phyloP scores from a whole-genome alignment of 2,329 filamentous ascomycete genomes.

The Hymenoscyphus scutula region DNA sequence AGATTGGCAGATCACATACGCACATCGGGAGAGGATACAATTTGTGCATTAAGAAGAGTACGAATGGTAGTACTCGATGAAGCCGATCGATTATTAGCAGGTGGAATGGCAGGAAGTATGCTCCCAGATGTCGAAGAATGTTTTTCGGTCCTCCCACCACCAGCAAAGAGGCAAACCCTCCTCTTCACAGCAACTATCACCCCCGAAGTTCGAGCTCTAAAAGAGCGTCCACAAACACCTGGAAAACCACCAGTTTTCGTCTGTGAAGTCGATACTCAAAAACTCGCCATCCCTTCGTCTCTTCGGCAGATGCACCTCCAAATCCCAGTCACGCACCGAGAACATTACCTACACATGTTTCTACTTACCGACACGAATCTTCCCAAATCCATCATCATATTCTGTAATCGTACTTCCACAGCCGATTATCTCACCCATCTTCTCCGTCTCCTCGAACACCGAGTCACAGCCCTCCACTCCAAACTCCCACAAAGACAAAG shows the following conservation, averaged over 20 bases:
- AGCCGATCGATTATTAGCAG: conserved; percentile 81
- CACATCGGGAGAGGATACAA: conserved; percentile 86
- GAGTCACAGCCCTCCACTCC: conserved; percentile 89
- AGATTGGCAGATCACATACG: conserved; percentile 90
- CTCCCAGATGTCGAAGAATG: conserved; percentile 91
- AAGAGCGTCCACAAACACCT: conserved; percentile 68
- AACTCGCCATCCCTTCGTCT: conserved; percentile 74
- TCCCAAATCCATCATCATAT: conserved; percentile 80
- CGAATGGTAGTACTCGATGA: conserved; percentile 92
- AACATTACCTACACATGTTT: conserved; percentile 90
- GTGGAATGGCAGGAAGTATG: conserved; percentile 77
- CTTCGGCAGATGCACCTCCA: conserved; percentile 83
- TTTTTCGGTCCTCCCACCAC: conserved; percentile 74
- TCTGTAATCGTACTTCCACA: conserved; percentile 88
- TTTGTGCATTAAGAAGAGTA: conserved; percentile 74
- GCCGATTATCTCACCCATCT: conserved; percentile 88
- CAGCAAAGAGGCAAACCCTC: conserved; percentile 80
- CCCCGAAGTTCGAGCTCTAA: conserved; percentile 82
- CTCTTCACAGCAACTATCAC: conserved; percentile 97
- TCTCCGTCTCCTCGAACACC: conserved; percentile 79
- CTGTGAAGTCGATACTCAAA: conserved; percentile 78
- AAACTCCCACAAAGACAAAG: conserved; percentile 81
- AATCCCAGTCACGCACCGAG: conserved; percentile 86
- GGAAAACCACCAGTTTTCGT: conserved; percentile 79
- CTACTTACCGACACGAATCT: conserved; percentile 75